Evolutionary conservation across 495 filamentous ascomycete genomes (phyloP), one percentile per base, ranked within the genome.

Genomic region (Cercophora newfieldiana): DNA sequence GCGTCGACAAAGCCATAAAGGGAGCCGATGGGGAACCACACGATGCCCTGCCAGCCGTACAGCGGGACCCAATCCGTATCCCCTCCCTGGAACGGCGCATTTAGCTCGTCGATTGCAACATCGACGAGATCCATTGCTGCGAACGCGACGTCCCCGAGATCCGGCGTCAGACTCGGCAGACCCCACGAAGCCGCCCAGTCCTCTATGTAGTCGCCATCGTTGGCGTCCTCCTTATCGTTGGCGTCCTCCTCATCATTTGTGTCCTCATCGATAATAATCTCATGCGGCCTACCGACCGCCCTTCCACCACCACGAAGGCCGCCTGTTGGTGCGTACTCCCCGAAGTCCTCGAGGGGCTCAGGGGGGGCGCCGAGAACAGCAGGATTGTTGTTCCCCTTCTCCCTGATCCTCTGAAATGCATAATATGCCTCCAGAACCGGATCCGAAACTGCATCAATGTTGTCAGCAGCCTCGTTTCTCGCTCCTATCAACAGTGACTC

Each of bases 1-100:
- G 74, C 74, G 54, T 76, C 74, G 64, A 76, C 66, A 51, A 72
- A 76, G 22, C 62, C 71, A 59, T 73, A 44, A 33, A 73, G 30
- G 2, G 25, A 28, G 53, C 57, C 53, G 29, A 64, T 7, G 7
- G 48, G 63, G 29, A 72, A 77, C 69, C 68, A 69, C 0, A 77
- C 71, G 8, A 68, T 44, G 29, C 74, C 72, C 59, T 75, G 73
- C 55, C 64, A 72, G 18, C 74, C 73, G 51, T 67, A 68, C n/a
- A 76, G 61, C 0, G 67, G 67, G 0, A 73, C 14, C 69, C 64
- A 57, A 0, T 6, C 18, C 4, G 2, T 44, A 16, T 16, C 37
- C 10, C 10, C 18, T 2, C 37, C 37, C 2, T 8, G 10, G 12
- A 44, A 44, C 37, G 37, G 37, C 37, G 37, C 12, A 2, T 14